phyloP scores from a whole-genome alignment of 2,329 filamentous ascomycete genomes.

The Plenodomus biglobosus region DNA sequence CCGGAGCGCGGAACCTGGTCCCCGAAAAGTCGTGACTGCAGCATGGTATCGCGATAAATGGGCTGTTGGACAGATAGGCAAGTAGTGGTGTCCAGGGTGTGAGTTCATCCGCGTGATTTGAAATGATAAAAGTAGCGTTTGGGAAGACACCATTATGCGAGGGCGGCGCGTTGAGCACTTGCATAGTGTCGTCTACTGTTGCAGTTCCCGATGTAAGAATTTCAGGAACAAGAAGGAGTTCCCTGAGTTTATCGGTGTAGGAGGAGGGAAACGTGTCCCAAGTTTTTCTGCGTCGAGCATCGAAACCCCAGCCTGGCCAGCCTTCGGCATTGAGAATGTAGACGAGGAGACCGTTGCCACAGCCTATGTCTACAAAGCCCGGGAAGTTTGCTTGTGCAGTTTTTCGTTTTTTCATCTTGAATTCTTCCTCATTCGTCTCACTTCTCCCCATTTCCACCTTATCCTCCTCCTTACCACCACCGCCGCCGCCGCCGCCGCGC shows the following conservation, averaged over 20 bases:
- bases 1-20: slow-evolving; percentile 65
- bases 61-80: slow-evolving; percentile 70
- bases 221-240: slow-evolving; percentile 63
- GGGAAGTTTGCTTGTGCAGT: slow-evolving; percentile 58
- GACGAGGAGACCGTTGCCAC: slow-evolving; percentile 89
- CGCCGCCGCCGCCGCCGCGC: too few relatives aligned
- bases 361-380: slow-evolving; percentile 94
- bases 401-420: slow-evolving; percentile 10
- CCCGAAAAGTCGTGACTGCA: slow-evolving; percentile 88
- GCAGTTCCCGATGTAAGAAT: slow-evolving; percentile 26
- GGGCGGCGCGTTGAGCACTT: slow-evolving; percentile 6
- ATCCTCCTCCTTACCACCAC: too few relatives aligned
- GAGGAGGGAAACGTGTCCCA: slow-evolving; percentile 70
- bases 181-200: background rate
- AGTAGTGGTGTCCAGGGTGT: slow-evolving; percentile 95
- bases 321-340: slow-evolving; percentile 80
- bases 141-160: slow-evolving; percentile 67
- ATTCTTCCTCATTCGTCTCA: background rate
- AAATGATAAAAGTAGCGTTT: slow-evolving; percentile 82
- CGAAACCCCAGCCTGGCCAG: slow-evolving; percentile 85
- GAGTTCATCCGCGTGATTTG: slow-evolving; percentile 95
- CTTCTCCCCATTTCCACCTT: slow-evolving; percentile 6
- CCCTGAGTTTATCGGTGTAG: slow-evolving; percentile 55
- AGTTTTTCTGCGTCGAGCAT: slow-evolving; percentile 80
- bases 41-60: slow-evolving; percentile 93